These are phyloP conservation scores for Blastobotrys illinoisensis DNA, from an alignment of 1,139 yeast species.

Conservation along the genomic window DNA sequence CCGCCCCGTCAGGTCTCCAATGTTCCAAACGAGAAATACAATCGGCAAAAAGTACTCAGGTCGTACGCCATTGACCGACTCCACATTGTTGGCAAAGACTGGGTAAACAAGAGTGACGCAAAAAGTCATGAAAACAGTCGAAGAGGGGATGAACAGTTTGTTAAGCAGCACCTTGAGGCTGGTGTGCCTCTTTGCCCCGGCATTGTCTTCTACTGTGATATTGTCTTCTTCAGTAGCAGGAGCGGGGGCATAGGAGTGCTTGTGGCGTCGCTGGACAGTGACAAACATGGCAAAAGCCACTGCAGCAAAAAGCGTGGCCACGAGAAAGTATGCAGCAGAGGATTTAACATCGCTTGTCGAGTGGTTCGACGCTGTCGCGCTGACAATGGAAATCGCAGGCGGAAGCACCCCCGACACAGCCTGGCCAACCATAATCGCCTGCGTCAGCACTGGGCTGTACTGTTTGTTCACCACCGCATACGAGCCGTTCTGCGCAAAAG, in stretches of 20 bases:
- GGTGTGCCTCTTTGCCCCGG: constrained; percentile 30
- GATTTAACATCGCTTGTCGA: constrained; percentile 4
- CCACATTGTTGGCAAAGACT: constrained; percentile 74
- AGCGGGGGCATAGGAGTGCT: not conserved
- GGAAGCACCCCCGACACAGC: constrained; percentile 92
- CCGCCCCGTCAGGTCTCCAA: constrained; percentile 81
- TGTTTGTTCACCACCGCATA: constrained; percentile 75
- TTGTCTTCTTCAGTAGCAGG: constrained; percentile 3
- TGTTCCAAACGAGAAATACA: constrained; percentile 78
- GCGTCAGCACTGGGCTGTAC: constrained; percentile 71
- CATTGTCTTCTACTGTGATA: not conserved
- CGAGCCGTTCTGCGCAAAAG: constrained; percentile 78
- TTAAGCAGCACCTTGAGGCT: constrained; percentile 49
- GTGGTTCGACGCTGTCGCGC: constrained; percentile 31
- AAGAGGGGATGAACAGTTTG: constrained; percentile 57
- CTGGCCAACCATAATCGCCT: constrained; percentile 91
- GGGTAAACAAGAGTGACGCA: constrained; percentile 79
- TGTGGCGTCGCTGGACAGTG: not conserved
- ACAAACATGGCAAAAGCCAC: constrained; percentile 37
- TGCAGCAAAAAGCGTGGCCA: constrained; percentile 59
- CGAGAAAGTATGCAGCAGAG: constrained; percentile 49
- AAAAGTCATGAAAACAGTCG: constrained; percentile 70
- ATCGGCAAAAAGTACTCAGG: constrained; percentile 60
- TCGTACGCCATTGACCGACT: constrained; percentile 47
- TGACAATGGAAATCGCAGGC: constrained; percentile 62